Percentiles rank a stretch among this genome's conserved stretches.
phyloP scores from a whole-genome alignment of 495 filamentous ascomycete genomes.

The Penicillium alfredii region DNA sequence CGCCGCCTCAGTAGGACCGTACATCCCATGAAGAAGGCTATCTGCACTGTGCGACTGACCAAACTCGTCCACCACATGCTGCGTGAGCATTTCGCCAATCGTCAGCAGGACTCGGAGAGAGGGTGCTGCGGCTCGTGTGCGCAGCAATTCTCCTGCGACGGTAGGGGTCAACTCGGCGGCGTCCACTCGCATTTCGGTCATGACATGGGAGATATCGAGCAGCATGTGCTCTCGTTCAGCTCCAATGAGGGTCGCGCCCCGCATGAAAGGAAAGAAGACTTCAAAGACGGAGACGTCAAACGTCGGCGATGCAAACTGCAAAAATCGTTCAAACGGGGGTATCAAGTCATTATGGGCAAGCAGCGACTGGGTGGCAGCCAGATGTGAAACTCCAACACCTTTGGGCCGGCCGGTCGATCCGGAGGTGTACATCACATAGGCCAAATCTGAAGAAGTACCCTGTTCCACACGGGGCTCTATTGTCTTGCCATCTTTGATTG shows the following conservation, averaged over 20 bases:
- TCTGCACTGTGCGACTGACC: conserved; percentile 32
- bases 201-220: conserved; percentile 59
- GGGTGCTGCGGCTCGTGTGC: conserved; percentile 54
- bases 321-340: conserved; percentile 64
- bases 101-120: conserved; percentile 61
- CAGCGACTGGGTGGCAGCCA: conserved; percentile 66
- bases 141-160: conserved; percentile 63
- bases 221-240: conserved; percentile 59
- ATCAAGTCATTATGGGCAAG: conserved; percentile 72
- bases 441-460: conserved; percentile 42
- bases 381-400: conserved; percentile 73
- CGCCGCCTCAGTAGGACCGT: conserved; percentile 78
- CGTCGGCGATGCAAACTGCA: conserved; percentile 81
- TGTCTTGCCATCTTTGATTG: conserved; percentile 5
- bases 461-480: conserved; percentile 7
- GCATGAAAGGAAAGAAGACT: conserved; percentile 73
- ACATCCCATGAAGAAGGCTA: conserved; percentile 73
- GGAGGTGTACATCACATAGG: conserved; percentile 89
- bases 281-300: conserved; percentile 90
- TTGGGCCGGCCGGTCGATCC: conserved; percentile 88
- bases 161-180: conserved; percentile 80
- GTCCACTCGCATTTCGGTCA: conserved; percentile 62
- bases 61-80: conserved; percentile 66
- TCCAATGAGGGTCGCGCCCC: conserved; percentile 64
- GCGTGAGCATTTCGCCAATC: conserved; percentile 83